Base-by-base conservation (phyloP, 2,329 filamentous ascomycete species). In the Colletotrichum euphorbiae region DNA sequence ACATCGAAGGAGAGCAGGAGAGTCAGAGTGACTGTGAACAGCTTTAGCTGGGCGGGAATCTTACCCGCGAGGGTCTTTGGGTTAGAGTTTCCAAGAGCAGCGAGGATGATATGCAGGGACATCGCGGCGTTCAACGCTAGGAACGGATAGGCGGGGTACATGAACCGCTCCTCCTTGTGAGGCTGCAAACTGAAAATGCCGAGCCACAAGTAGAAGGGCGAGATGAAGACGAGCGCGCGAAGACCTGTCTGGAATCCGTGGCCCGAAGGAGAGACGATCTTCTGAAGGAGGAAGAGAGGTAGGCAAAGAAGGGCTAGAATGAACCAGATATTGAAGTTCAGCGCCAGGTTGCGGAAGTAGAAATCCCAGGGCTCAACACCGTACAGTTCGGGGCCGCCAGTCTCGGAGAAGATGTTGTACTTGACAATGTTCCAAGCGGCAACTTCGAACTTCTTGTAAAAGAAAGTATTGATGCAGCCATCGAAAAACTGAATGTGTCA, bases 301-400 rank as follows among this genome's bases (percentile, higher is more conserved):
- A 93, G 81, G 1, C 92, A 88, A 5, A 88, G 76, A 52, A 97
- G 78, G 0, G 94, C 94, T 12, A 98, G 84, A 11, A 93, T 76
- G 73, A 98, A 94, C 93, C 94, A 98, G 52, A 97, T 80, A 76
- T 98, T 97, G 84, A 98, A 99, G 81, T 99, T 99, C 67, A 99
- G 85, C 15, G 91, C 82, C 48, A 99, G 82, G 74, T 99, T 99
- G 73, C 93, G 92, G 73, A 97, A 85, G 79, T 99, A 99, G 77
- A 98, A 99, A 60, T 94, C 91, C 96, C 95, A 98, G 1, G 95
- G 93, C 79, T 99, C 96, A 1, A 93, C 97, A 50, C 96, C 96
- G 75, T 98, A 99, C 40, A 99, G 92, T 62, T 97, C 88, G 0
- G 96, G 96, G 0, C 95, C 96, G 36, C 90, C 92, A 0, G 88